These are phyloP conservation scores for Aspergillus amoenus DNA, from an alignment of 2,329 filamentous ascomycete species.

Conservation along the genomic window DNA sequence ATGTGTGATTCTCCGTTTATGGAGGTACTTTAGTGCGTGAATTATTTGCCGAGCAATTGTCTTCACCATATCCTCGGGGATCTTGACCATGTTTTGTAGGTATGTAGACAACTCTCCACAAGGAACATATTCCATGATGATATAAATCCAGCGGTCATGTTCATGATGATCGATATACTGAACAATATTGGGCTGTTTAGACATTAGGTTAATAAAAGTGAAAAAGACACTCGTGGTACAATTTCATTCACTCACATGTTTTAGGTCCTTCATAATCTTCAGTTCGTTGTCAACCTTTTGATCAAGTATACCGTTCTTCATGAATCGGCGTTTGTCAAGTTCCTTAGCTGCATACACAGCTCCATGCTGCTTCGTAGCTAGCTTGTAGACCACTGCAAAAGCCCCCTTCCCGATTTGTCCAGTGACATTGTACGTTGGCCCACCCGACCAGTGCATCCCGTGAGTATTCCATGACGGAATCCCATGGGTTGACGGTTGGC, in stretches of 20 bases:
- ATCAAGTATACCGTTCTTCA: slow-evolving; percentile 87
- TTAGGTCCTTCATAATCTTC: slow-evolving; percentile 84
- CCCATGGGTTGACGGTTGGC: slow-evolving; percentile 23
- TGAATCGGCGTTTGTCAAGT: slow-evolving; percentile 86
- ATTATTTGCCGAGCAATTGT: slow-evolving; percentile 69
- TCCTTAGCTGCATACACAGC: slow-evolving; percentile 88
- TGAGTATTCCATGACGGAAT: slow-evolving; percentile 46
- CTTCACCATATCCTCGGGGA: slow-evolving; percentile 69
- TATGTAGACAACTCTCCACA: slow-evolving; percentile 79
- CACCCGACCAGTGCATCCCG: slow-evolving; percentile 79
- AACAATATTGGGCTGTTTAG: slow-evolving; percentile 74
- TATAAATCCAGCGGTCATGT: slow-evolving; percentile 77
- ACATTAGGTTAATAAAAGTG: slow-evolving; percentile 12
- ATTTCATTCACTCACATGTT: slow-evolving; percentile 63
- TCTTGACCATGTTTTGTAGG: slow-evolving; percentile 59
- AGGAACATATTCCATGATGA: slow-evolving; percentile 93
- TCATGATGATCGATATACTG: slow-evolving; percentile 88
- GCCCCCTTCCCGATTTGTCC: slow-evolving; percentile 85
- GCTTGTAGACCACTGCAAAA: slow-evolving; percentile 89
- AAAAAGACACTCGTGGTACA: neutral
- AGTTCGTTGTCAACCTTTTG: slow-evolving; percentile 96
- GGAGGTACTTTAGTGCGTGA: slow-evolving; percentile 80
- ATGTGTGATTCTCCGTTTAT: slow-evolving; percentile 86
- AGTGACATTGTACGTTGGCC: slow-evolving; percentile 78
- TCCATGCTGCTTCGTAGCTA: slow-evolving; percentile 82